phyloP scores from a whole-genome alignment of 768 basidiomycete species.

The Cystofilobasidium ferigula region DNA sequence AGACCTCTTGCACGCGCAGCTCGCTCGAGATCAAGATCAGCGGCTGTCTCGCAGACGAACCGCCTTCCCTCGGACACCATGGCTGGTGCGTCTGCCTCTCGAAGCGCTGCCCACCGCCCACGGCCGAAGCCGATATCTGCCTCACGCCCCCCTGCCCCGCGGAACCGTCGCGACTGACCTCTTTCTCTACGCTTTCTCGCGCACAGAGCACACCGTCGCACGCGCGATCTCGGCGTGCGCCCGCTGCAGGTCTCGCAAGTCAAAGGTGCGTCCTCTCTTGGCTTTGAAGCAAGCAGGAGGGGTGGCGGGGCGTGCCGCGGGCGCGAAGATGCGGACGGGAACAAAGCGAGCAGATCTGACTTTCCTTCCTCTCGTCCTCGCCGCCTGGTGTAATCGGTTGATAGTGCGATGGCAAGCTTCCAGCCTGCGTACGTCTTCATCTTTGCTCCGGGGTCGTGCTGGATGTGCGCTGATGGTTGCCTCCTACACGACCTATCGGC shows the following conservation, averaged over 20 bases:
- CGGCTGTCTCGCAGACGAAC: not conserved
- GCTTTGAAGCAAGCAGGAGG: not conserved
- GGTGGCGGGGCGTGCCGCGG: not conserved
- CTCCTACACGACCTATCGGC: not conserved
- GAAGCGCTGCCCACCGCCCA: not conserved
- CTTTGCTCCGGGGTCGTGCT: not conserved
- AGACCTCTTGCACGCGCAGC: no score
- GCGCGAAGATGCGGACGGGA: no score
- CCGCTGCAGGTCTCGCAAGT: slow-evolving; percentile 37
- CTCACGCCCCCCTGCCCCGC: not conserved
- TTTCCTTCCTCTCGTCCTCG: not conserved
- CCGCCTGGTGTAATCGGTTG: not conserved
- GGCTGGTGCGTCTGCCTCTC: not conserved
- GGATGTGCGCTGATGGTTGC: not conserved
- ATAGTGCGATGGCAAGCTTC: slow-evolving; percentile 39
- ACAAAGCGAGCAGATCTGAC: not conserved
- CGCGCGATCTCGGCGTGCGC: slow-evolving; percentile 39
- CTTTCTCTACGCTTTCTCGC: not conserved
- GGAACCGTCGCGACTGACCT: not conserved
- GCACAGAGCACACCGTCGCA: slow-evolving; percentile 24
- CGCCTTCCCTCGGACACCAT: not conserved
- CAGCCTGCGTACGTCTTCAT: slow-evolving; percentile 33
- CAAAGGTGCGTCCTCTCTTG: slow-evolving; percentile 27
- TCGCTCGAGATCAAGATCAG: no score
- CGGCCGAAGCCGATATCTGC: slow-evolving; percentile 1